Percentiles rank a stretch among this genome's conserved stretches.
phyloP scores from a whole-genome alignment of 805 yeast genomes.

The Starmerella apis region DNA sequence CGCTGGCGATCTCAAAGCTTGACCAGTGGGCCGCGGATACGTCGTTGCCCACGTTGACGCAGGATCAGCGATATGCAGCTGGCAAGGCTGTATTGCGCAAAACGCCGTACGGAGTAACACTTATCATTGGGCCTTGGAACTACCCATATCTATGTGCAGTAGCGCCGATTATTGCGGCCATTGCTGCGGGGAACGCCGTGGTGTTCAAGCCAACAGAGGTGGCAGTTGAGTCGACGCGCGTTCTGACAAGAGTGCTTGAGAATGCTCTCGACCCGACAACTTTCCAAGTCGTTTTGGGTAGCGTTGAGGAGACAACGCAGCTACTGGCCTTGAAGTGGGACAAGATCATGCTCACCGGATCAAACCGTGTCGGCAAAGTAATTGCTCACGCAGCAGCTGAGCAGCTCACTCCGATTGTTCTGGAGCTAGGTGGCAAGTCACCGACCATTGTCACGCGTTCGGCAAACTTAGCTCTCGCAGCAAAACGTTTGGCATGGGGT shows the following conservation, averaged over 20 bases:
- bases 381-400: conserved; percentile 77
- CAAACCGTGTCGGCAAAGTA: conserved; percentile 60
- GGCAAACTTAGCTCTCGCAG: conserved; percentile 34
- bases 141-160: conserved; percentile 60
- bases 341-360: conserved; percentile 80
- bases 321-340: conserved; percentile 60
- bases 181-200: conserved; percentile 78
- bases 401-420: conserved; percentile 62
- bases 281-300: conserved; percentile 63
- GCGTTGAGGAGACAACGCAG: conserved; percentile 48
- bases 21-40: conserved; percentile 52
- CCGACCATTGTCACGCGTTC: conserved; percentile 62
- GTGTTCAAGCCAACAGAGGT: conserved; percentile 67
- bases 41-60: conserved; percentile 20
- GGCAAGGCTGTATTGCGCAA: conserved; percentile 20
- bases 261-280: conserved; percentile 47
- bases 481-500: conserved; percentile 67
- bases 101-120: conserved; percentile 49
- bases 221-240: conserved; percentile 49
- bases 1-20: conserved; percentile 49
- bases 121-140: conserved; percentile 71
- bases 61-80: conserved; percentile 25
- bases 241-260: conserved; percentile 47
- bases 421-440: conserved; percentile 89
- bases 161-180: conserved; percentile 62